A percentile compares a stretch with the other conserved stretches of the same genome.
Conservation (phyloP, 176 grass and related monocot species). For the Luzula sylvatica region DNA sequence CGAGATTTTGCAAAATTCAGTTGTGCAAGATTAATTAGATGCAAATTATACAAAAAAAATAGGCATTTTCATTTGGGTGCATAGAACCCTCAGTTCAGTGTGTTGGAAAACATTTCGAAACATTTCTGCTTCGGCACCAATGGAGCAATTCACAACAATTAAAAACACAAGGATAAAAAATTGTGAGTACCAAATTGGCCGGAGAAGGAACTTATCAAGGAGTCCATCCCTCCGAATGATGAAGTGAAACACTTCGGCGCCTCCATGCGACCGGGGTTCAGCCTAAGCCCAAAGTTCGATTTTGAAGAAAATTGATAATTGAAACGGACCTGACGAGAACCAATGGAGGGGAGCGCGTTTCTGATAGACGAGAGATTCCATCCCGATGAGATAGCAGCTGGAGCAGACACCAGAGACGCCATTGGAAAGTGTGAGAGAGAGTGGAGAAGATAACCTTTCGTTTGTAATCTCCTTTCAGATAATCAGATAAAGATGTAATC, state of each 20-base stretch:
- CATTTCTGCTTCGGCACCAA: background rate
- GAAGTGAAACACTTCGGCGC: conserved; percentile 20
- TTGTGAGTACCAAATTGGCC: conserved; percentile 27
- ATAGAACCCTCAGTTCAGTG: background rate
- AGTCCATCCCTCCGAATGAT: conserved; percentile 48
- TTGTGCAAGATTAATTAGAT: no score
- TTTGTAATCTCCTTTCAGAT: conserved; percentile 9
- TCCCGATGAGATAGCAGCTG: conserved; percentile 36
- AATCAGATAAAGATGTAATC: background rate
- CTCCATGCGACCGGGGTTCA: conserved; percentile 15
- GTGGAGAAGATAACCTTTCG: conserved; percentile 7
- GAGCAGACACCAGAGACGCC: conserved; percentile 28
- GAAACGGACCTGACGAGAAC: background rate
- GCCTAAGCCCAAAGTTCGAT: conserved; percentile 6
- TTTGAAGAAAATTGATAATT: no score
- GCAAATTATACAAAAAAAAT: background rate
- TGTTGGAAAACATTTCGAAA: background rate
- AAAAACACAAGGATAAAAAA: background rate
- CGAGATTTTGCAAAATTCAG: no score
- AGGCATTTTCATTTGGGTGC: background rate
- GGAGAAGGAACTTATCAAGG: conserved; percentile 27
- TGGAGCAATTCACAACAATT: background rate
- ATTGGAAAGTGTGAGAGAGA: conserved; percentile 15
- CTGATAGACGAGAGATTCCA: conserved; percentile 53
- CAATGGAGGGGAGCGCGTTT: conserved; percentile 27